A percentile compares a stretch with the other conserved stretches of the same genome.
Conservation (phyloP, 2,329 filamentous ascomycete genomes). For the Pyrenophora graminea region DNA sequence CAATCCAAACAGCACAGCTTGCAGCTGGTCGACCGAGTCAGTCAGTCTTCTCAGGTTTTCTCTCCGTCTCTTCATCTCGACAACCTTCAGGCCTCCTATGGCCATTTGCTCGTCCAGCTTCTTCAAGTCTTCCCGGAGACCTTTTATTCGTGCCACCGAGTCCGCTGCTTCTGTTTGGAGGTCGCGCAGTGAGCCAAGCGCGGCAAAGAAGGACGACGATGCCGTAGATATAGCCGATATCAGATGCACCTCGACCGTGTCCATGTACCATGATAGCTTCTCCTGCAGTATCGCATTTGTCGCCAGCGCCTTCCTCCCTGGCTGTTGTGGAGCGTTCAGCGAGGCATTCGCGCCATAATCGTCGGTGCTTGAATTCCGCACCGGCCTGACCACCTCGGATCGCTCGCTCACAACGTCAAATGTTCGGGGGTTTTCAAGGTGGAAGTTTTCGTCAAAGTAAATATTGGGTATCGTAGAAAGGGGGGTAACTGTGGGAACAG, state of each 20-base stretch:
- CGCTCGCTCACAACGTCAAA: constrained; percentile 97
- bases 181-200: constrained; percentile 85
- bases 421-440: constrained; percentile 90
- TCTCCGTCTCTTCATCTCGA: constrained; percentile 77
- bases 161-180: constrained; percentile 90
- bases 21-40: constrained; percentile 81
- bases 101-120: constrained; percentile 87
- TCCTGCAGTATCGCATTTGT: constrained; percentile 98
- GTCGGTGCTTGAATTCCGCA: constrained; percentile 53
- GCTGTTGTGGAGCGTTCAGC: constrained; percentile 58
- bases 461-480: constrained; percentile 89
- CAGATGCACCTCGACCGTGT: constrained; percentile 95
- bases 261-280: constrained; percentile 99
- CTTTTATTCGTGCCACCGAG: constrained; percentile 84
- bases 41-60: constrained; percentile 85
- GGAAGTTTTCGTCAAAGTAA: constrained; percentile 95
- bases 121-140: constrained; percentile 75
- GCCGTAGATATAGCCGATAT: constrained; percentile 96
- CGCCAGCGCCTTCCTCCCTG: constrained; percentile 78
- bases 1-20: constrained; percentile 75
- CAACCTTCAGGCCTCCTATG: constrained; percentile 79
- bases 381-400: constrained; percentile 84
- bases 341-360: constrained; percentile 64
- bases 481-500: constrained; percentile 75
- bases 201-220: constrained; percentile 94